Conservation (phyloP, 768 basidiomycete genomes). For the Gyrodon lividus region DNA sequence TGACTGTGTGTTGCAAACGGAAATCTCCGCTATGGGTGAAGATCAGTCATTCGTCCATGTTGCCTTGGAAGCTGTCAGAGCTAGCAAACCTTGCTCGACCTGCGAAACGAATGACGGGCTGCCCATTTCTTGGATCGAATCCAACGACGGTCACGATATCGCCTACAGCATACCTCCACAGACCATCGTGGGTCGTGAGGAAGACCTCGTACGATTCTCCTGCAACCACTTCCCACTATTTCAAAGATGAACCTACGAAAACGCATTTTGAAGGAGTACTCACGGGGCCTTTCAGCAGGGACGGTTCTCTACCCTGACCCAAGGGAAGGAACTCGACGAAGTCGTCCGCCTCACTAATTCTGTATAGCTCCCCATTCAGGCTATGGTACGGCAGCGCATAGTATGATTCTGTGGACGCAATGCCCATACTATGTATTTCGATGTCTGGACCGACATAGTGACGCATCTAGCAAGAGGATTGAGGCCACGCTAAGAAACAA, state of each 20-base stretch:
- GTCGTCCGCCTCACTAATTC: not conserved
- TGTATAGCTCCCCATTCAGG: not conserved
- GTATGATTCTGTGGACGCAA: not conserved
- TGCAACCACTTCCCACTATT: conserved; percentile 4
- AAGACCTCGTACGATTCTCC: conserved; percentile 6
- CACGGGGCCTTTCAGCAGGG: not conserved
- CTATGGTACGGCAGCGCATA: not conserved
- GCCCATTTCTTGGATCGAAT: conserved; percentile 8
- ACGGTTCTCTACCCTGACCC: not conserved
- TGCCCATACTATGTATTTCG: not conserved
- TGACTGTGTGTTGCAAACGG: conserved; percentile 1
- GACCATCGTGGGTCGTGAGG: not conserved
- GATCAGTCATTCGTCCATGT: not conserved
- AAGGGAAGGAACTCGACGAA: not conserved
- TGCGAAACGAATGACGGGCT: conserved; percentile 6
- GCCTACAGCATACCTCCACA: not conserved
- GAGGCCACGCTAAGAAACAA: not conserved
- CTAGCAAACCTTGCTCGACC: not conserved
- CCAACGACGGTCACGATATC: conserved; percentile 6
- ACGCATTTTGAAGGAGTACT: not conserved
- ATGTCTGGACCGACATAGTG: conserved; percentile 5
- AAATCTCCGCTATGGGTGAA: not conserved
- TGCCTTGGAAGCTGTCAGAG: not conserved
- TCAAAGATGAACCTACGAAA: not conserved
- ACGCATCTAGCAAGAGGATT: not conserved